A percentile compares a stretch with the other conserved stretches of the same genome.
These are phyloP conservation scores for Aureobasidium sp. DNA, from an alignment of 2,329 filamentous ascomycete species.

Conservation along the genomic window DNA sequence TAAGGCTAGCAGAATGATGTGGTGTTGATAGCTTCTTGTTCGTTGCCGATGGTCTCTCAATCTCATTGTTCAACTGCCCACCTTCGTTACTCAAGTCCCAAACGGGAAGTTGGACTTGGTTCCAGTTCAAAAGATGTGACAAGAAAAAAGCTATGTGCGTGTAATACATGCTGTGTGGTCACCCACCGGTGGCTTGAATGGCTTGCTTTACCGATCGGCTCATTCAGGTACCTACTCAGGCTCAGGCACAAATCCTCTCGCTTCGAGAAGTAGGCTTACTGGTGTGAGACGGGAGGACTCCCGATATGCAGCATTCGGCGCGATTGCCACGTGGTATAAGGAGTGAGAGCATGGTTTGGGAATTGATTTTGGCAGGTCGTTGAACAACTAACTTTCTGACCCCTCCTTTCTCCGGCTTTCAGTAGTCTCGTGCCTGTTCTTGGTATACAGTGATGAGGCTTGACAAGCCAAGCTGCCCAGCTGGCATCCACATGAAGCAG, in stretches of 20 bases:
- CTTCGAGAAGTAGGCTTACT: background rate
- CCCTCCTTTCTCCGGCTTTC: background rate
- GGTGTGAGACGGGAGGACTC: background rate
- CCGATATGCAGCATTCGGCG: conserved; percentile 1
- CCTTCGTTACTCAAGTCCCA: background rate
- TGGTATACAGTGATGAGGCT: background rate
- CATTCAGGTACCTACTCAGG: background rate
- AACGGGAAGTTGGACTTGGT: background rate
- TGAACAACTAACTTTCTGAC: background rate
- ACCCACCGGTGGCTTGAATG: background rate
- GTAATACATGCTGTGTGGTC: background rate
- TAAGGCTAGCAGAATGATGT: background rate
- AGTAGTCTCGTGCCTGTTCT: background rate
- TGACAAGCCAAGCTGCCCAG: background rate
- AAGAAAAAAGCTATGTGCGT: background rate
- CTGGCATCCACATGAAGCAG: background rate
- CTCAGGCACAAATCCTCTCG: background rate
- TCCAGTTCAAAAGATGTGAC: background rate
- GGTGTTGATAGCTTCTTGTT: background rate
- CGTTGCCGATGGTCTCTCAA: background rate
- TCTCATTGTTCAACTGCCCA: background rate
- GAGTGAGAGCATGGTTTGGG: background rate
- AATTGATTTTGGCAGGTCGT: background rate
- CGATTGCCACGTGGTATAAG: conserved; percentile 1
- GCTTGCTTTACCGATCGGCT: background rate